Conservation (phyloP, 805 yeast genomes). For the Millerago galiae region DNA sequence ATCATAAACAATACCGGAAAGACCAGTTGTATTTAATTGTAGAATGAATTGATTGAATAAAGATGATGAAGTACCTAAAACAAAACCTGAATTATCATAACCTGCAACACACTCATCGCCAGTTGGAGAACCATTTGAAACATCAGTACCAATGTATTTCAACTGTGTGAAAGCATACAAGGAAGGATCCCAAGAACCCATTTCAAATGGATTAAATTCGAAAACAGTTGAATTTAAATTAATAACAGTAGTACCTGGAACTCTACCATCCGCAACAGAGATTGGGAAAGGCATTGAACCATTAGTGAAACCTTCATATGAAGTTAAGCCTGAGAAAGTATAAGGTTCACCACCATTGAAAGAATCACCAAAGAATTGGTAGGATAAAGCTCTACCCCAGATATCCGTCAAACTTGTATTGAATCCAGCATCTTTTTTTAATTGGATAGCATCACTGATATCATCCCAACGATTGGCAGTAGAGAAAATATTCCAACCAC, state of each 20-base stretch:
- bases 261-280: constrained; percentile 55
- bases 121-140: constrained; percentile 51
- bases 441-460: constrained; percentile 46
- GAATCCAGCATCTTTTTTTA: constrained; percentile 57
- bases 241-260: constrained; percentile 50
- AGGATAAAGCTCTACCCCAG: constrained; percentile 73
- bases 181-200: constrained; percentile 89
- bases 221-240: constrained; percentile 62
- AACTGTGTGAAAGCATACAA: constrained; percentile 57
- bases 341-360: constrained; percentile 59
- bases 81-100: constrained; percentile 75
- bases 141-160: constrained; percentile 63
- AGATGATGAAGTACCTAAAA: constrained; percentile 79
- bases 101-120: constrained; percentile 52
- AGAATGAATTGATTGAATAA: constrained; percentile 65
- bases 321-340: constrained; percentile 51
- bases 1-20: constrained; percentile 38
- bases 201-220: constrained; percentile 56
- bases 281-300: constrained; percentile 71
- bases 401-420: constrained; percentile 60
- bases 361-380: constrained; percentile 60
- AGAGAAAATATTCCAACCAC: constrained; percentile 50
- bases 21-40: constrained; percentile 46
- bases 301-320: constrained; percentile 50
- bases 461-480: constrained; percentile 48